These are phyloP conservation scores for Thermomucor indicae-seudaticae DNA, from an alignment of 371 early-diverging fungal genomes.

Conservation along the genomic window DNA sequence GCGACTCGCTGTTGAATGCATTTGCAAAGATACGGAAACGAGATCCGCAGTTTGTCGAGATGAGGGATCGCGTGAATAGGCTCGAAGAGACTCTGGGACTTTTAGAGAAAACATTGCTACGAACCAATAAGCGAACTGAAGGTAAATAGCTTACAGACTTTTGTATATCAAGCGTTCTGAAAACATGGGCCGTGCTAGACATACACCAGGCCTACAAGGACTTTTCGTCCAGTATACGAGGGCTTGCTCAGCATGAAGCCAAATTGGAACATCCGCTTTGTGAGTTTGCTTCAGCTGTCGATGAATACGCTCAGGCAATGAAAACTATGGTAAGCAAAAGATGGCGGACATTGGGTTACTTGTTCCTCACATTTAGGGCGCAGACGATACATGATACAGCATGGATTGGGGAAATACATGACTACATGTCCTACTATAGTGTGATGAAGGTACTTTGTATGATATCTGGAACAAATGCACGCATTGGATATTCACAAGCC, in stretches of 20 bases:
- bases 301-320: conserved; percentile 56
- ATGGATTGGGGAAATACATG: conserved; percentile 77
- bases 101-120: conserved; percentile 72
- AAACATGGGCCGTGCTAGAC: conserved; percentile 37
- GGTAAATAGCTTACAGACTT: conserved; percentile 24
- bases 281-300: conserved; percentile 60
- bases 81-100: conserved; percentile 80
- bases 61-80: conserved; percentile 74
- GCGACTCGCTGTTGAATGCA: conserved; percentile 88
- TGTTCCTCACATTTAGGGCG: too few relatives aligned
- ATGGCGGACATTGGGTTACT: too few relatives aligned
- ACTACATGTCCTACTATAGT: conserved; percentile 85
- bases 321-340: conserved; percentile 65
- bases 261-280: conserved; percentile 64
- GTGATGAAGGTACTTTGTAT: conserved; percentile 64
- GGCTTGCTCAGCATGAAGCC: conserved; percentile 80
- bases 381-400: conserved; percentile 53
- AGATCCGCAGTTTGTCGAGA: conserved; percentile 80
- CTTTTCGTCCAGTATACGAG: conserved; percentile 65
- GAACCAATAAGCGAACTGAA: conserved; percentile 73
- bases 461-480: background rate
- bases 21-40: conserved; percentile 87
- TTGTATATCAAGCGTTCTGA: background rate
- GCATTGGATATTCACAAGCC: background rate
- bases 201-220: conserved; percentile 77